These are phyloP conservation scores for Zygotorulaspora sp. DNA, from an alignment of 805 yeast genomes.

Conservation along the genomic window DNA sequence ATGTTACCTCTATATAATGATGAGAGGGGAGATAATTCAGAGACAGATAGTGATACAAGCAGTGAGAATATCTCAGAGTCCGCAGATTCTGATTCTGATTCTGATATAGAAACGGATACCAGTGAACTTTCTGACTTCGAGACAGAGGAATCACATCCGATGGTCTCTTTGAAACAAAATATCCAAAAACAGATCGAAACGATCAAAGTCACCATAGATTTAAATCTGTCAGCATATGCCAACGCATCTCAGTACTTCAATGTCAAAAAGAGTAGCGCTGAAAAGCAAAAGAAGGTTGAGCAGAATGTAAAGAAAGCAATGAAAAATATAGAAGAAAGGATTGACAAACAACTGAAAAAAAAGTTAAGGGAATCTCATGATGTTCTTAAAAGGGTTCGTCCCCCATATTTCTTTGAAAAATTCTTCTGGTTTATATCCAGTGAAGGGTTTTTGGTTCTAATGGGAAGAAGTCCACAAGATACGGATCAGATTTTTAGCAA, in stretches of 20 bases:
- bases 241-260: slow-evolving; percentile 81
- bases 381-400: slow-evolving; percentile 54
- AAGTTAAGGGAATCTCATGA: slow-evolving; percentile 55
- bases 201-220: slow-evolving; percentile 59
- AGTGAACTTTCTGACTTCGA: slow-evolving; percentile 21
- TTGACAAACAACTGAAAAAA: slow-evolving; percentile 64
- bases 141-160: slow-evolving; percentile 13
- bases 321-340: slow-evolving; percentile 75
- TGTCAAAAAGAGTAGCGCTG: slow-evolving; percentile 66
- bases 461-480: slow-evolving; percentile 80
- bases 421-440: slow-evolving; percentile 90
- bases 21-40: slow-evolving; percentile 31
- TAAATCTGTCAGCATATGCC: slow-evolving; percentile 74
- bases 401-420: slow-evolving; percentile 89
- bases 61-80: slow-evolving; percentile 21
- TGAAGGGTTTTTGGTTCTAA: slow-evolving; percentile 81
- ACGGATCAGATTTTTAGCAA: slow-evolving; percentile 74
- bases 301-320: slow-evolving; percentile 72
- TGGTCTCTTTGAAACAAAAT: slow-evolving; percentile 8
- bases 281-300: slow-evolving; percentile 76
- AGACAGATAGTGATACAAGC: slow-evolving; percentile 33
- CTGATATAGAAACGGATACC: slow-evolving; percentile 18
- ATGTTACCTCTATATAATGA: slow-evolving; percentile 40
- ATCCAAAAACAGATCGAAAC: slow-evolving; percentile 18
- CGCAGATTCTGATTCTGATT: slow-evolving; percentile 10